Conservation (phyloP, 108 stramenopile species). For the Cylindrotheca closterium region DNA sequence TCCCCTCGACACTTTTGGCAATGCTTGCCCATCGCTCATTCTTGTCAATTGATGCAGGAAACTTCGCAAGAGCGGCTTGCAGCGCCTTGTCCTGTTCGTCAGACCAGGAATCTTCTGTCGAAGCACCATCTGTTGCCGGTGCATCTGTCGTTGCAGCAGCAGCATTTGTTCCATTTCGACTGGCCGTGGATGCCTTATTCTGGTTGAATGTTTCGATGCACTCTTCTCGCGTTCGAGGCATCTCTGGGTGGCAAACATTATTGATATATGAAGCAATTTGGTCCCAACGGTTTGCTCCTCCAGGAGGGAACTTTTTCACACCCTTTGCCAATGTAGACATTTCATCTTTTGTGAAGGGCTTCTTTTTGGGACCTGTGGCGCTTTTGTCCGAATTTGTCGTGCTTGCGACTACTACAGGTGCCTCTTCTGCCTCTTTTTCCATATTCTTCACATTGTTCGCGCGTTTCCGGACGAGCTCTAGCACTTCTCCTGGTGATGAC, state of each 20-base stretch:
- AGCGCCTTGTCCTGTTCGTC: slow-evolving; percentile 90
- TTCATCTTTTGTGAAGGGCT: slow-evolving; percentile 92
- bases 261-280: slow-evolving; percentile 91
- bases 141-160: background rate
- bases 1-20: slow-evolving; percentile 85
- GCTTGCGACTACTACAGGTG: slow-evolving; percentile 4
- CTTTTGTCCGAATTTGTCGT: background rate
- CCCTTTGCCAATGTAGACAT: slow-evolving; percentile 91
- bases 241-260: slow-evolving; percentile 61
- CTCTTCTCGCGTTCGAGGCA: slow-evolving; percentile 90
- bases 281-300: slow-evolving; percentile 94
- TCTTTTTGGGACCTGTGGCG: slow-evolving; percentile 16
- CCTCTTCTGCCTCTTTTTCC: slow-evolving; percentile 17
- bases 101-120: slow-evolving; percentile 77
- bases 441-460: slow-evolving; percentile 5
- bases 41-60: slow-evolving; percentile 93
- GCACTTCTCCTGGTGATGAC: slow-evolving; percentile 8
- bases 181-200: slow-evolving; percentile 31
- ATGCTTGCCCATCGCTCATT: slow-evolving; percentile 96
- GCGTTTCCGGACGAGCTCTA: slow-evolving; percentile 14
- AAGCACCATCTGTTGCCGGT: background rate
- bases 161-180: background rate
- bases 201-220: slow-evolving; percentile 93
- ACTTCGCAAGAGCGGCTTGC: slow-evolving; percentile 81
- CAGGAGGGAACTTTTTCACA: slow-evolving; percentile 90